Evolutionary conservation across 257 asterid genomes (phyloP).

Genomic region (Paraleonurus japonicus): DNA sequence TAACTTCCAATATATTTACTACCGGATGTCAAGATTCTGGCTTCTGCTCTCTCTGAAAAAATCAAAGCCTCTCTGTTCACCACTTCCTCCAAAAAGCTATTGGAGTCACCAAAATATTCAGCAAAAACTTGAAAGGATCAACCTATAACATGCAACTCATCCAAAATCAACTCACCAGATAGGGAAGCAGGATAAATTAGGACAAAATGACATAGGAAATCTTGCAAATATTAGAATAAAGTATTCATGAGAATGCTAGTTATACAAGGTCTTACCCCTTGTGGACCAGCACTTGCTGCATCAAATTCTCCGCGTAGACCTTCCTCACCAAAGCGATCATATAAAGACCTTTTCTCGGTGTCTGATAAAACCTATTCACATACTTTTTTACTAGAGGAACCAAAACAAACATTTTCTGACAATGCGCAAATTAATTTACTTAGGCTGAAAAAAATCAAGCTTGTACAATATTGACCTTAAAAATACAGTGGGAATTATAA

Average conservation of each 20-base stretch:
- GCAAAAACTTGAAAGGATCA: constrained; percentile 82
- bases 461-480: neutral
- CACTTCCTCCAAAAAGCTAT: constrained; percentile 62
- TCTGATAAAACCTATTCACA: constrained; percentile 80
- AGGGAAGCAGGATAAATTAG: constrained; percentile 14
- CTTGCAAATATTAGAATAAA: constrained; percentile 18
- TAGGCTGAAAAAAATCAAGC: neutral
- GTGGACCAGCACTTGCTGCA: constrained; percentile 52
- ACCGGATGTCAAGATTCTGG: constrained; percentile 84
- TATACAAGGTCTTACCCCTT: constrained; percentile 52
- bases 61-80: constrained; percentile 57
- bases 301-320: constrained; percentile 74
- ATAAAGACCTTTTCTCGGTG: constrained; percentile 73
- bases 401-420: neutral
- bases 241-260: neutral
- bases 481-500: neutral
- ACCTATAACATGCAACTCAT: constrained; percentile 42
- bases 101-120: constrained; percentile 70
- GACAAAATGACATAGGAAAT: neutral
- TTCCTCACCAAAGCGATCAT: constrained; percentile 90
- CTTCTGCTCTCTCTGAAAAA: constrained; percentile 49
- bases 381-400: constrained; percentile 26
- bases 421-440: constrained; percentile 13
- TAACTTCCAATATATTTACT: constrained; percentile 25
- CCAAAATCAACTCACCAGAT: constrained; percentile 8